Evolutionary conservation across 2,329 filamentous ascomycete species (phyloP).

Genomic region (Plenodomus tracheiphilus): DNA sequence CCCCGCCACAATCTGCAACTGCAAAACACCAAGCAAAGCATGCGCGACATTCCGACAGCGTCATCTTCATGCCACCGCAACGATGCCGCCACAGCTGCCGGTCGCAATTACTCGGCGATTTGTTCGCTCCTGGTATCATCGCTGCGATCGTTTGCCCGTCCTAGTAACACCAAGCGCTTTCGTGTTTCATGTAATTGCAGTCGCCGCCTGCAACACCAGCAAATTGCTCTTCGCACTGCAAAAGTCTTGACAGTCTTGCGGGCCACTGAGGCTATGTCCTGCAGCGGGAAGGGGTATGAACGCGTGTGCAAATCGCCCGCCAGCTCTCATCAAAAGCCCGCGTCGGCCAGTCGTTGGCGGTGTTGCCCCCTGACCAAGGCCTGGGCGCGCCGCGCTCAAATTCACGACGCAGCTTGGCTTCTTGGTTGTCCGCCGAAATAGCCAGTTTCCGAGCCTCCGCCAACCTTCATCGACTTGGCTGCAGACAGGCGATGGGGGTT

Average conservation of each 20-base stretch:
- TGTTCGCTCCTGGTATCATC: neutral
- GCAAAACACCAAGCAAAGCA: neutral
- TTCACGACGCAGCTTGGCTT: constrained; percentile 27
- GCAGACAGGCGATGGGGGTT: constrained; percentile 38
- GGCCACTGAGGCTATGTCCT: constrained; percentile 31
- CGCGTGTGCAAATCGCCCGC: constrained; percentile 25
- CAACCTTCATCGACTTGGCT: constrained; percentile 39
- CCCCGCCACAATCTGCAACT: neutral
- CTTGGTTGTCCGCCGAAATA: constrained; percentile 34
- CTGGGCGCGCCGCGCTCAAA: constrained; percentile 36
- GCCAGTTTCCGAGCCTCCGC: constrained; percentile 19
- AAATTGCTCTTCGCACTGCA: constrained; percentile 5
- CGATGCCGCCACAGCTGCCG: neutral
- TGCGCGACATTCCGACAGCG: neutral
- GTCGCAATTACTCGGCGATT: neutral
- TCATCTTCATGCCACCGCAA: neutral
- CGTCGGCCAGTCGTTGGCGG: constrained; percentile 19
- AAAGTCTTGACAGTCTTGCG: constrained; percentile 2
- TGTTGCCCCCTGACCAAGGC: constrained; percentile 38
- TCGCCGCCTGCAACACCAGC: neutral
- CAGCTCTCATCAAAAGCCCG: constrained; percentile 14
- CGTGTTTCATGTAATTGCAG: constrained; percentile 3
- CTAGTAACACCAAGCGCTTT: neutral
- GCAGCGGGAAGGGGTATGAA: constrained; percentile 11
- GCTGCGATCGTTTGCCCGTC: neutral